Base-by-base conservation (phyloP, 2,329 filamentous ascomycete genomes). In the Chaetomium sp. region DNA sequence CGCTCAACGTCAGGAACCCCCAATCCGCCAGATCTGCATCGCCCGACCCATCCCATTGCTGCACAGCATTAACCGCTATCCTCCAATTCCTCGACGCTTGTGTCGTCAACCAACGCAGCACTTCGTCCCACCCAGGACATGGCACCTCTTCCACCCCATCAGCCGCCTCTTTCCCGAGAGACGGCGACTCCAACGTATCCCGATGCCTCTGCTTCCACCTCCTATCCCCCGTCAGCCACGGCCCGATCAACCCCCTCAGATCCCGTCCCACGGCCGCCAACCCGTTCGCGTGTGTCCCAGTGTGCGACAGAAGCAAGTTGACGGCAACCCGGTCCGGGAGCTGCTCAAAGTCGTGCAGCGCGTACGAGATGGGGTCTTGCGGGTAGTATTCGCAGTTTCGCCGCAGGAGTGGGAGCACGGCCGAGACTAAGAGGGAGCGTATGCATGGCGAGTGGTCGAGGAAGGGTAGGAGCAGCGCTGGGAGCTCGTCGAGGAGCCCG, bases 11-110 rank as follows among this genome's bases (percentile, higher is more conserved):
- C 48, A 76, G 69, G 2, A 74, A 74, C 6, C 78, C 77, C 61
- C 78, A 81, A 10, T 79, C 80, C 3, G 84, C 86, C 4, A 89
- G 68, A 61, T 91, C 85, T 47, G 86, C 77, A 65, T 91, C 88
- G 6, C 74, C 74, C 0, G 87, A 86, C 0, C 88, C 88, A 63
- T 86, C 82, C 88, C 88, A 92, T 60, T 87, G 80, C 58, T 84
- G 79, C 37, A 91, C 73, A 6, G 80, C 83, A 49, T 77, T 76
- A 36, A 84, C 75, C n/a, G 82, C 79, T n/a, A 84, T 73, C 33
- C 69, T 72, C 77, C 89, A 87, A 12, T 82, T 79, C 19, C 74
- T 74, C 4, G 75, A 73, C 0, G 87, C 83, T 58, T 83, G 80
- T 2, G 72, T 66, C 11, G 79, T 74, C 41, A 92, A 75, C 87